Conservation (phyloP, 306 rosid species). For the Vigna hirtella region DNA sequence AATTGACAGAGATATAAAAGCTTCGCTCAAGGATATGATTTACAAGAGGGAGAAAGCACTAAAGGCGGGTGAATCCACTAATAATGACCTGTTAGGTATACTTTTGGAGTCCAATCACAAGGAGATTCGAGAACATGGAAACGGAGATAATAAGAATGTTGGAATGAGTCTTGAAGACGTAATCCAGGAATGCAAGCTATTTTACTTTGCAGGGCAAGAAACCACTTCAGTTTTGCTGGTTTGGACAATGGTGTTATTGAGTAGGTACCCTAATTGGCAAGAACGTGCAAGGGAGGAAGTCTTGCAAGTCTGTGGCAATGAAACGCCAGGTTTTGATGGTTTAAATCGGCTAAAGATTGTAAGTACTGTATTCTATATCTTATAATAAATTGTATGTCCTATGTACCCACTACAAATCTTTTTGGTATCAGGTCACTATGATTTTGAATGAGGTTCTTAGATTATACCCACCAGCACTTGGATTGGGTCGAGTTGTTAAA, state of each 20-base stretch:
- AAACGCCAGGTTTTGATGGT: slow-evolving; percentile 6
- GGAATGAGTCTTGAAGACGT: slow-evolving; percentile 61
- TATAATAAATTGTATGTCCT: background rate
- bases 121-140: slow-evolving; percentile 48
- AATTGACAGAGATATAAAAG: slow-evolving; percentile 38
- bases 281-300: slow-evolving; percentile 64
- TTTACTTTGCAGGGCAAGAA: slow-evolving; percentile 69
- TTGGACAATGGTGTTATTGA: slow-evolving; percentile 60
- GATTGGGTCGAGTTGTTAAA: background rate
- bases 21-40: slow-evolving; percentile 42
- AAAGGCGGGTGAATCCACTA: slow-evolving; percentile 46
- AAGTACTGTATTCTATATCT: slow-evolving; percentile 10
- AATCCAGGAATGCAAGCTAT: slow-evolving; percentile 58
- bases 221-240: slow-evolving; percentile 59
- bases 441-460: slow-evolving; percentile 61
- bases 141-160: slow-evolving; percentile 45
- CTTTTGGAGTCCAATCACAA: slow-evolving; percentile 58
- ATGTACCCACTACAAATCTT: background rate
- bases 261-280: slow-evolving; percentile 60
- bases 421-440: slow-evolving; percentile 57
- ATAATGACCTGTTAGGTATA: slow-evolving; percentile 35
- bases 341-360: slow-evolving; percentile 29
- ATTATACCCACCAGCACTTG: slow-evolving; percentile 48
- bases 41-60: slow-evolving; percentile 44
- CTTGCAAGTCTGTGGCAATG: slow-evolving; percentile 38